These are phyloP conservation scores for Rehmannia glutinosa DNA, from an alignment of 257 asterid genomes.

Conservation along the genomic window DNA sequence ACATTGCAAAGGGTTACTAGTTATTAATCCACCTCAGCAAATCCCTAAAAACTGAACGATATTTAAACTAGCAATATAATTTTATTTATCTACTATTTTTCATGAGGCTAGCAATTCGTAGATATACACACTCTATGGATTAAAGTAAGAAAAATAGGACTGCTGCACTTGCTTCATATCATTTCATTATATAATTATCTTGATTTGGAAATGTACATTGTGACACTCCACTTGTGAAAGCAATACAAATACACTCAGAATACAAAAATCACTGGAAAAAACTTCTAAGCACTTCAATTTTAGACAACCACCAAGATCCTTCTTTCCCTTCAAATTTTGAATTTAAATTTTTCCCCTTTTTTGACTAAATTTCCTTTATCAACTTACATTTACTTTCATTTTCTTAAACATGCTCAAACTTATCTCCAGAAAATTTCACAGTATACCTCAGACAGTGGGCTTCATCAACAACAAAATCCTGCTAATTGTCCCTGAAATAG, in stretches of 20 bases:
- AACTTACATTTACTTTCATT: background rate
- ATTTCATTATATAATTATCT: background rate
- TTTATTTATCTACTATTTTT: background rate
- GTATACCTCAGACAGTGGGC: conserved; percentile 95
- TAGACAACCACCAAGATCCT: background rate
- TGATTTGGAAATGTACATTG: background rate
- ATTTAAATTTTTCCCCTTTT: background rate
- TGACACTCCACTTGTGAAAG: background rate
- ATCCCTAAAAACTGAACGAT: conserved; percentile 1
- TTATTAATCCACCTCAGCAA: background rate
- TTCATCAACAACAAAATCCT: conserved; percentile 94
- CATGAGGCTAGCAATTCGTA: too few species aligned
- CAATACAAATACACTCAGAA: background rate
- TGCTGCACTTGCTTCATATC: background rate
- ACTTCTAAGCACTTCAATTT: background rate
- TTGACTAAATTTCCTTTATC: background rate
- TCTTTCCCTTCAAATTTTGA: background rate
- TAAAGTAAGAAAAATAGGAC: conserved; percentile 10
- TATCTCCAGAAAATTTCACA: background rate
- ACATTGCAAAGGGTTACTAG: too few species aligned
- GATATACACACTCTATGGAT: too few species aligned
- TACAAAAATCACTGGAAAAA: background rate
- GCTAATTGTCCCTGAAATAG: conserved; percentile 77
- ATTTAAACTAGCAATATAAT: conserved; percentile 8
- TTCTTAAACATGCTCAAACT: conserved; percentile 9